A percentile compares a stretch with the other conserved stretches of the same genome.
Conservation (phyloP, 2,329 filamentous ascomycete genomes). For the Sporothrix euskadiensis region DNA sequence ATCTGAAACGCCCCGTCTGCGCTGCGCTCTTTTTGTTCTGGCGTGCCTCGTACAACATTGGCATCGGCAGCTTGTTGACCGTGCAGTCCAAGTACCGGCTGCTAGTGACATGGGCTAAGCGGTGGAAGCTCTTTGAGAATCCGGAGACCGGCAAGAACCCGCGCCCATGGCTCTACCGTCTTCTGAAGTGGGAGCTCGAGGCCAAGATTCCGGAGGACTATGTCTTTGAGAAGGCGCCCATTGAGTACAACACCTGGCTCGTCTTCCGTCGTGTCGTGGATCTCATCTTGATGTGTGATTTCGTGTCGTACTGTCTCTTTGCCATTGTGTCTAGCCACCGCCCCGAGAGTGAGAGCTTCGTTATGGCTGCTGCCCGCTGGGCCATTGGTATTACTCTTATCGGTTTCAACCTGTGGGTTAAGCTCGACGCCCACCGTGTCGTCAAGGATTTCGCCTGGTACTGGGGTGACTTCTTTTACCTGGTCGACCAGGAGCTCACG, state of each 20-base stretch:
- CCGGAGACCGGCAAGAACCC: constrained; percentile 80
- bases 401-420: constrained; percentile 97
- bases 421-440: constrained; percentile 93
- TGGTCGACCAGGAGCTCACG: constrained; percentile 95
- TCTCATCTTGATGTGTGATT: constrained; percentile 98
- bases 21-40: constrained; percentile 86
- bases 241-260: constrained; percentile 99
- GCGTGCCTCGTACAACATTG: constrained; percentile 88
- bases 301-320: constrained; percentile 94
- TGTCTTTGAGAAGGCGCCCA: constrained; percentile 84
- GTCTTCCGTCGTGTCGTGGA: constrained; percentile 94
- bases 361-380: constrained; percentile 77
- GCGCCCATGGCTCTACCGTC: constrained; percentile 75
- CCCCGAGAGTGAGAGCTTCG: constrained; percentile 68
- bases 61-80: constrained; percentile 86
- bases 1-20: constrained; percentile 73
- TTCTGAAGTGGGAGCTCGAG: constrained; percentile 87
- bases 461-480: constrained; percentile 99
- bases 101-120: constrained; percentile 83
- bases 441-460: constrained; percentile 99
- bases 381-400: constrained; percentile 73
- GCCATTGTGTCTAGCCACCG: constrained; percentile 81
- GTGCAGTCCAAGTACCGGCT: constrained; percentile 87
- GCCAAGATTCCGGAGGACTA: constrained; percentile 94
- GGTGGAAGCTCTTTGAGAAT: constrained; percentile 81